phyloP scores from a whole-genome alignment of 1,139 yeast genomes.

The Meyerozyma smithsonii region DNA sequence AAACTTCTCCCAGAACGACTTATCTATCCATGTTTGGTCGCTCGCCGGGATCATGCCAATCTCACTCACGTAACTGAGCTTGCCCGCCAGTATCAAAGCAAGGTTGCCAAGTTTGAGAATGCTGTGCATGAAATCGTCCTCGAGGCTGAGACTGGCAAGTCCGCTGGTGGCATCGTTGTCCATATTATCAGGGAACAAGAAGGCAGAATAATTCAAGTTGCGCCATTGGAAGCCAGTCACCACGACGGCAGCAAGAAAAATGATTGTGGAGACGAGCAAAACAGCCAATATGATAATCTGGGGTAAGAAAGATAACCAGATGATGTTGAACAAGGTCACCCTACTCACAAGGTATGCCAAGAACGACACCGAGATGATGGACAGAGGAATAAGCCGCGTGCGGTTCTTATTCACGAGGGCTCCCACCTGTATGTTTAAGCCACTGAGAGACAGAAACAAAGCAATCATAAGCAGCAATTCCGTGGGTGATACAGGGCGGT shows the following conservation, averaged over 20 bases:
- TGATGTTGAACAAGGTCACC: conserved; percentile 48
- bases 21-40: conserved; percentile 58
- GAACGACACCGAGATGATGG: conserved; percentile 49
- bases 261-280: conserved; percentile 43
- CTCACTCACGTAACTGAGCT: conserved; percentile 61
- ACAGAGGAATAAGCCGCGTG: conserved; percentile 59
- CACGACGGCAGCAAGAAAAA: conserved; percentile 53
- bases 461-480: conserved; percentile 51
- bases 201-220: conserved; percentile 46
- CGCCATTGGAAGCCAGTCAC: conserved; percentile 49
- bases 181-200: conserved; percentile 31
- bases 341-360: conserved; percentile 30
- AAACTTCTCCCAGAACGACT: conserved; percentile 21
- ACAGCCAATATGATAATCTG: conserved; percentile 51
- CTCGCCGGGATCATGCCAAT: conserved; percentile 46
- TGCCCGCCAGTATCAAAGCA: conserved; percentile 63
- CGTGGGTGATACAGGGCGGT: conserved; percentile 29
- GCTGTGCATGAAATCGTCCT: conserved; percentile 66
- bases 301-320: conserved; percentile 55
- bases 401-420: conserved; percentile 48
- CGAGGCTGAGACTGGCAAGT: conserved; percentile 28
- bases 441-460: conserved; percentile 49
- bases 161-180: conserved; percentile 25
- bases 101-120: conserved; percentile 56
- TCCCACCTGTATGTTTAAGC: conserved; percentile 53